Percentiles rank a stretch among this genome's conserved stretches.
These are phyloP conservation scores for Blastobotrys peoriensis DNA, from an alignment of 805 yeast genomes.

Conservation along the genomic window DNA sequence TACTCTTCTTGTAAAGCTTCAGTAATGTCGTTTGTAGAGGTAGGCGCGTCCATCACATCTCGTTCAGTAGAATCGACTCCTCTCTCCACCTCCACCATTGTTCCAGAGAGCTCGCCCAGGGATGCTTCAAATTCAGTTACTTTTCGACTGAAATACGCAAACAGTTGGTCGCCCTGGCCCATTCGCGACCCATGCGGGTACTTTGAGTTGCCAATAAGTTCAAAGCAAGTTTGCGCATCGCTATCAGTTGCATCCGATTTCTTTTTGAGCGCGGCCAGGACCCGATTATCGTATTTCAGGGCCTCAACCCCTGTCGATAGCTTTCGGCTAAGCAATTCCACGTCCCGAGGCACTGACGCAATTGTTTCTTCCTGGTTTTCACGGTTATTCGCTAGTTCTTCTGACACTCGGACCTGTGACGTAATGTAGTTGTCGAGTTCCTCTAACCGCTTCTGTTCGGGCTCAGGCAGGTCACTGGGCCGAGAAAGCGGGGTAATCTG, in stretches of 20 bases:
- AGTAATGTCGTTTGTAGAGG: constrained; percentile 22
- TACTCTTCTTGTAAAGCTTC: constrained; percentile 48
- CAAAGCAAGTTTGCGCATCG: constrained; percentile 28
- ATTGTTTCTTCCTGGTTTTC: constrained; percentile 40
- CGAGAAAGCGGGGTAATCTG: constrained; percentile 49
- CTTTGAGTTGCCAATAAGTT: constrained; percentile 19
- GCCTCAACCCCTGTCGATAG: constrained; percentile 48
- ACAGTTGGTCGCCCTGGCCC: constrained; percentile 37
- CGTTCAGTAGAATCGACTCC: constrained; percentile 29
- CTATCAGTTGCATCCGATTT: constrained; percentile 19
- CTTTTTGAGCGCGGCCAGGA: constrained; percentile 25
- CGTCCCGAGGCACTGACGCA: constrained; percentile 50
- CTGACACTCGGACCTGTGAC: constrained; percentile 47
- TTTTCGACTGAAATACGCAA: constrained; percentile 44
- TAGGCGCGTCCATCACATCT: constrained; percentile 16
- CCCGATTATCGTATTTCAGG: constrained; percentile 40
- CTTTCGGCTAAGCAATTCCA: constrained; percentile 45
- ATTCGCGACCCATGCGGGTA: constrained; percentile 29
- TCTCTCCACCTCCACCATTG: constrained; percentile 29
- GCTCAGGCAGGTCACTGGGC: constrained; percentile 52
- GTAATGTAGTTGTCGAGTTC: constrained; percentile 49
- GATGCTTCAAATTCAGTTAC: constrained; percentile 38
- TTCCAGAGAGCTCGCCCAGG: constrained; percentile 30
- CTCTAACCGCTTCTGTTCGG: constrained; percentile 48
- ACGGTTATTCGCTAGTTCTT: constrained; percentile 39